These are phyloP conservation scores for Cordyceps fumosorosea DNA, from an alignment of 2,329 filamentous ascomycete genomes.

Conservation along the genomic window DNA sequence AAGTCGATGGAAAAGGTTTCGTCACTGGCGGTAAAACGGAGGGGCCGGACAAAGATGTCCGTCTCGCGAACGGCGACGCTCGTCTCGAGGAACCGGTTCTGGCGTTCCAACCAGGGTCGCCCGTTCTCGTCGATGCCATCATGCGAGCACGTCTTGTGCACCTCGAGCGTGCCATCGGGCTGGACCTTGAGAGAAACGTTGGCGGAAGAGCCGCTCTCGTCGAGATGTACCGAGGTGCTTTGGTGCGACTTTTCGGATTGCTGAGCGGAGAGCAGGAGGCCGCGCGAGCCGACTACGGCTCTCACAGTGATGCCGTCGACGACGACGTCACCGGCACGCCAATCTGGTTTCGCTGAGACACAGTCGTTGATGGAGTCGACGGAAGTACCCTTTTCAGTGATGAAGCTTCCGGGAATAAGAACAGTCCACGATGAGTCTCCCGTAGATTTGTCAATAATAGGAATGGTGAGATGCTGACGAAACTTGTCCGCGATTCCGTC, in stretches of 20 bases:
- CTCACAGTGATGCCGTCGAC: background rate
- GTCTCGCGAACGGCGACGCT: conserved; percentile 4
- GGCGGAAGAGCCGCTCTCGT: conserved; percentile 8
- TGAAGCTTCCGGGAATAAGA: background rate
- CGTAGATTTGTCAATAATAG: background rate
- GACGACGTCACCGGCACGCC: background rate
- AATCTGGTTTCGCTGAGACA: background rate
- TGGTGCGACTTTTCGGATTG: background rate
- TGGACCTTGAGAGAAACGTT: background rate
- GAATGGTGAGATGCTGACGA: background rate
- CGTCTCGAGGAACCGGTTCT: background rate
- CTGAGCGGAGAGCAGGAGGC: conserved; percentile 1
- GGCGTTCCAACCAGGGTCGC: conserved; percentile 6
- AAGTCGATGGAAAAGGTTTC: conserved; percentile 7
- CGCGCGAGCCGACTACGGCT: background rate
- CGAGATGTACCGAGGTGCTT: conserved; percentile 3
- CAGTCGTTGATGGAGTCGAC: conserved; percentile 6
- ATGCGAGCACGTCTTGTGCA: conserved; percentile 6
- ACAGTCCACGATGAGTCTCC: background rate
- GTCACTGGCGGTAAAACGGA: background rate
- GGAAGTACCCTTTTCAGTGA: background rate
- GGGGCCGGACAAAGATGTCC: conserved; percentile 3
- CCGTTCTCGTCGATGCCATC: conserved; percentile 11
- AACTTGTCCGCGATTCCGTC: conserved; percentile 8
- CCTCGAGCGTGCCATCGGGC: background rate